Conservation (phyloP, 2,329 filamentous ascomycete species). For the Fusarium tuaranense region DNA sequence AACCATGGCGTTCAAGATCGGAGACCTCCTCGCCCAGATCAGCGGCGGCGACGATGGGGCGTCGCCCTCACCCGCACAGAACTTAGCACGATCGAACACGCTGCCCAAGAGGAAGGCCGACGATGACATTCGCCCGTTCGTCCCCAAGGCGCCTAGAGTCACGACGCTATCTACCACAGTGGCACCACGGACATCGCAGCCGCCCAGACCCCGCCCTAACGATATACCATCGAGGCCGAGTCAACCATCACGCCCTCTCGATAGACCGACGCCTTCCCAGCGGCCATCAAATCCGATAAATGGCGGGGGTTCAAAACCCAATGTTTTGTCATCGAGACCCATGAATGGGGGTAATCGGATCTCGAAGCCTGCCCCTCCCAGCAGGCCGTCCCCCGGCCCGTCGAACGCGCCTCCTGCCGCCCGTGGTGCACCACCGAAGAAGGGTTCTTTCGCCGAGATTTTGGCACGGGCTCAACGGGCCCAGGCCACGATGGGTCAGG, state of each 20-base stretch:
- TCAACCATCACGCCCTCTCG: conserved; percentile 41
- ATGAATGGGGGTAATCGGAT: conserved; percentile 41
- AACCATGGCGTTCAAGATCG: conserved; percentile 46
- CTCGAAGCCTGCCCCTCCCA: conserved; percentile 40
- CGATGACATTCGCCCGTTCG: conserved; percentile 57
- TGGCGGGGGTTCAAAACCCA: conserved; percentile 27
- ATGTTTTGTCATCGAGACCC: conserved; percentile 42
- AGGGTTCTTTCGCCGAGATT: conserved; percentile 80
- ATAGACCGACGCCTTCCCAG: conserved; percentile 41
- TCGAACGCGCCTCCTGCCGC: conserved; percentile 54
- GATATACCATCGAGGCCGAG: conserved; percentile 30
- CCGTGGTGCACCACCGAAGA: conserved; percentile 69
- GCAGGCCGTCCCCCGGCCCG: conserved; percentile 40
- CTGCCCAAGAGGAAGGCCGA: conserved; percentile 69
- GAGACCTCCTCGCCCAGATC: conserved; percentile 65
- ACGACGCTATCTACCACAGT: conserved; percentile 41
- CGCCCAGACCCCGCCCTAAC: conserved; percentile 23
- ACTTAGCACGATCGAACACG: conserved; percentile 41
- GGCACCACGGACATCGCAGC: conserved; percentile 34
- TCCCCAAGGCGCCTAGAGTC: conserved; percentile 57
- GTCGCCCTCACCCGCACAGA: conserved; percentile 49
- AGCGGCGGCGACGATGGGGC: conserved; percentile 63
- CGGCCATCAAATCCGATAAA: conserved; percentile 35
- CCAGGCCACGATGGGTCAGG: conserved; percentile 69
- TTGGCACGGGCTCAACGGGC: conserved; percentile 78